Evolutionary conservation across 2,329 filamentous ascomycete genomes (phyloP).

Genomic region (Pseudocercospora fuligena): DNA sequence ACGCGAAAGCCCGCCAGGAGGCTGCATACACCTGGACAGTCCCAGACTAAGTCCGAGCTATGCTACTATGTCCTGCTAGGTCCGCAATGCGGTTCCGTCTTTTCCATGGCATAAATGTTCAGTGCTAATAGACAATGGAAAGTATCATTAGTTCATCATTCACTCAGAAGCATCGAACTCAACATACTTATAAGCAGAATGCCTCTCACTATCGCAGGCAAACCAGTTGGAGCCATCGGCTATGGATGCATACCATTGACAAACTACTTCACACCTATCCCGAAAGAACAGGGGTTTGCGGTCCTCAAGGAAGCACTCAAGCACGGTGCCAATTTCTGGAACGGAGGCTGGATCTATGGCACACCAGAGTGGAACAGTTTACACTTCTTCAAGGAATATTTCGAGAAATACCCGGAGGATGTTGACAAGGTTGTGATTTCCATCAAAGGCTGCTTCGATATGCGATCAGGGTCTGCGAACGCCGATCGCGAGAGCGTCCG

Average conservation of each 20-base stretch:
- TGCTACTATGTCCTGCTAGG: background rate
- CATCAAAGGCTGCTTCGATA: conserved; percentile 52
- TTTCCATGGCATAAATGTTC: background rate
- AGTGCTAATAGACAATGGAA: background rate
- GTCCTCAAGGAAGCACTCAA: conserved; percentile 49
- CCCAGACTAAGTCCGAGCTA: background rate
- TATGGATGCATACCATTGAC: conserved; percentile 56
- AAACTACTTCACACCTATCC: conserved; percentile 46
- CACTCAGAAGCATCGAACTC: background rate
- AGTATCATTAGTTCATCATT: background rate
- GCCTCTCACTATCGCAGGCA: conserved; percentile 22
- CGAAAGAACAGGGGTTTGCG: conserved; percentile 44
- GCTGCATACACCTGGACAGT: background rate
- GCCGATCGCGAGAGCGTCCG: conserved; percentile 36
- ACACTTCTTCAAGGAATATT: conserved; percentile 53
- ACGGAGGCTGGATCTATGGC: conserved; percentile 53
- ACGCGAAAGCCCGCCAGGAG: too few relatives aligned
- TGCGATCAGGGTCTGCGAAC: conserved; percentile 50
- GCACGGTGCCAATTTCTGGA: conserved; percentile 49
- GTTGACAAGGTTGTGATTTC: conserved; percentile 52
- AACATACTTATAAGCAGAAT: background rate
- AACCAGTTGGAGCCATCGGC: conserved; percentile 41
- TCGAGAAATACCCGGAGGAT: conserved; percentile 55
- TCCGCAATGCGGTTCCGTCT: background rate
- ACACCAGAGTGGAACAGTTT: conserved; percentile 45